Evolutionary conservation across 139 green algal species (phyloP).

Genomic region (Coccomyxa sp.): DNA sequence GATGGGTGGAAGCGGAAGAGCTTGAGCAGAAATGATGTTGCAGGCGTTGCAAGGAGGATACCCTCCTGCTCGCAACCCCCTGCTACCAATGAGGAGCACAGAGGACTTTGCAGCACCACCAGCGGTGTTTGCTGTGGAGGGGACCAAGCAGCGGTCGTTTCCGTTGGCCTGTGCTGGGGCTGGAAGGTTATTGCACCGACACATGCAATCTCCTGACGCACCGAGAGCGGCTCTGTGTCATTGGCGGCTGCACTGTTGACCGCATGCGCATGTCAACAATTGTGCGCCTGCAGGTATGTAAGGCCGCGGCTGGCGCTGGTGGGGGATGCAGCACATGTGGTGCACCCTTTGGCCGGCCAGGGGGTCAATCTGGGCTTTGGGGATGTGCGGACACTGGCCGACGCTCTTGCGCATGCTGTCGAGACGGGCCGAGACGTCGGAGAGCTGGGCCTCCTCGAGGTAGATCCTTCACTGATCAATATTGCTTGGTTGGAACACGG

Average conservation of each 20-base stretch:
- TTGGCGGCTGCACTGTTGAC: not conserved
- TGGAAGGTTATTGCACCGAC: constrained; percentile 39
- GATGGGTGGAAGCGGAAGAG: not conserved
- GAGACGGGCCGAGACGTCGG: constrained; percentile 53
- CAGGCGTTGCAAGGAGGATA: constrained; percentile 17
- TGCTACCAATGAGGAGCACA: not conserved
- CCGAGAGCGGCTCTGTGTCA: no score
- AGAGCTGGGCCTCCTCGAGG: constrained; percentile 30
- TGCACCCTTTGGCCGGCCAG: constrained; percentile 77
- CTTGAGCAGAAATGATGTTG: not conserved
- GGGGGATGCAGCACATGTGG: constrained; percentile 72
- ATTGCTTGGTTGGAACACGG: not conserved
- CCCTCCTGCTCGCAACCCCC: not conserved
- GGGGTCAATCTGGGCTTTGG: constrained; percentile 74
- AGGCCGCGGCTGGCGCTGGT: constrained; percentile 67
- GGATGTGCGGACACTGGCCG: constrained; percentile 55
- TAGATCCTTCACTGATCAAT: constrained; percentile 4
- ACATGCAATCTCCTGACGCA: no score
- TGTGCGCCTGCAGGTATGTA: constrained; percentile 53
- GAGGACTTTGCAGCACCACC: constrained; percentile 8
- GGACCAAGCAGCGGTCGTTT: constrained; percentile 43
- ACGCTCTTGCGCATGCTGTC: constrained; percentile 33
- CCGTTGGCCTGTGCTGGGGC: constrained; percentile 54
- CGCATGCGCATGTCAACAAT: not conserved
- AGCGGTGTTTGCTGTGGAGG: not conserved